Conservation (phyloP, 768 basidiomycete genomes). For the Calocybe indica region DNA sequence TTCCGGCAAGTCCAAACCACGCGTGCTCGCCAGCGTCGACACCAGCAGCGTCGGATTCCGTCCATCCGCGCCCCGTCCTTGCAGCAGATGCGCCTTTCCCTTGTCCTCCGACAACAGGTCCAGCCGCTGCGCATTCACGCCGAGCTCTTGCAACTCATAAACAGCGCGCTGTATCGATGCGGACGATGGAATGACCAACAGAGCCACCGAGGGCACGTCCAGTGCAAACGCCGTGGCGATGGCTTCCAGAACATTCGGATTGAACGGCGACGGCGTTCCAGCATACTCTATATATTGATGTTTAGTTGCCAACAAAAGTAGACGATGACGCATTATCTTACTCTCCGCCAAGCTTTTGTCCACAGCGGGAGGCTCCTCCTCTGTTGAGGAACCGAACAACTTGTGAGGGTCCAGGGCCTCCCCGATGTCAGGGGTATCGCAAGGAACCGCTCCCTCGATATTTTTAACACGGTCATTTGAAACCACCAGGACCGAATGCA, state of each 20-base stretch:
- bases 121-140: constrained; percentile 59
- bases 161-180: constrained; percentile 59
- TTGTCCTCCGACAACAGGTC: constrained; percentile 42
- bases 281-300: constrained; percentile 31
- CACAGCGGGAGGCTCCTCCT: constrained; percentile 8
- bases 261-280: constrained; percentile 45
- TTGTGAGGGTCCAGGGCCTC: constrained; percentile 11
- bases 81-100: constrained; percentile 37
- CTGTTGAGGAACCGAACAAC: constrained; percentile 9
- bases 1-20: constrained; percentile 68
- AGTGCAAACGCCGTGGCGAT: constrained; percentile 67
- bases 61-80: constrained; percentile 22
- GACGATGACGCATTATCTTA: constrained; percentile 9
- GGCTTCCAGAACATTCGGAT: constrained; percentile 54
- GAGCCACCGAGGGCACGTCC: constrained; percentile 61
- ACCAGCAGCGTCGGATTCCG: constrained; percentile 63
- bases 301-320: neutral
- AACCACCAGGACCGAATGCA: constrained; percentile 60
- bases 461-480: constrained; percentile 52
- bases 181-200: constrained; percentile 62
- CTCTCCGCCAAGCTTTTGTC: constrained; percentile 16
- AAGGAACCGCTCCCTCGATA: constrained; percentile 37
- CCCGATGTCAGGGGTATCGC: neutral
- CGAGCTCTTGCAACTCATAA: constrained; percentile 56
- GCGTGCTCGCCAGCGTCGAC: constrained; percentile 60